Evolutionary conservation across 106 monocot genomes (phyloP).

Genomic region (Phalaenopsis aphrodite): DNA sequence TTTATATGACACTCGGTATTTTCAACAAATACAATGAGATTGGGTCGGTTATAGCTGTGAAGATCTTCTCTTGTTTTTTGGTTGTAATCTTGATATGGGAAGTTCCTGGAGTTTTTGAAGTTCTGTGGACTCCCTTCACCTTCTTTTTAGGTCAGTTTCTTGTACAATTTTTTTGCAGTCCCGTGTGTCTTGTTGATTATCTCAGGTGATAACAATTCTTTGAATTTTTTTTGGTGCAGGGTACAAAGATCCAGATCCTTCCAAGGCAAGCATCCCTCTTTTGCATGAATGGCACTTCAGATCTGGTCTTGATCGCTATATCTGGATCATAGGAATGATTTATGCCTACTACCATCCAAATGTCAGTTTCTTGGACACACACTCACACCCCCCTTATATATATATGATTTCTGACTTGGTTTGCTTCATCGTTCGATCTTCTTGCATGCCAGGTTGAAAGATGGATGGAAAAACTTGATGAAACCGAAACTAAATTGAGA

Average conservation of each 20-base stretch:
- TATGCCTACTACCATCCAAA: conserved; percentile 97
- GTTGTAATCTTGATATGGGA: conserved; percentile 92
- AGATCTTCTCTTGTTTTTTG: conserved; percentile 65
- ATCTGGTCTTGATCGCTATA: conserved; percentile 95
- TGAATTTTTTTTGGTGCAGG: conserved; percentile 28
- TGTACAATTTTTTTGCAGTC: background rate
- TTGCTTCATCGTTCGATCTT: background rate
- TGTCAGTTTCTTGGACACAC: conserved; percentile 29
- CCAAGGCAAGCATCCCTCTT: conserved; percentile 53
- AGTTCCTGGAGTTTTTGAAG: conserved; percentile 84
- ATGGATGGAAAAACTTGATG: conserved; percentile 96
- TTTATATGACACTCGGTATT: conserved; percentile 84
- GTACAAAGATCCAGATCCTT: conserved; percentile 83
- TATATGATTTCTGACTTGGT: background rate
- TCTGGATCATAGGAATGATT: conserved; percentile 99
- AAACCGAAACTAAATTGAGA: conserved; percentile 53
- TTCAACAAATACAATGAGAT: conserved; percentile 78
- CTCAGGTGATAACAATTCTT: background rate
- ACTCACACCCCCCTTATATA: background rate
- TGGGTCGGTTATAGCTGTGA: conserved; percentile 64
- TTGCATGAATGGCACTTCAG: conserved; percentile 98
- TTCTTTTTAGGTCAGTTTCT: conserved; percentile 78
- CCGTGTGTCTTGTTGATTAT: background rate
- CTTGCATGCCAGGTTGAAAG: conserved; percentile 61
- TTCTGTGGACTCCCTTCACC: conserved; percentile 80